Percentiles rank a stretch among this genome's conserved stretches.
These are phyloP conservation scores for Nakazawaea sp. DNA, from an alignment of 805 yeast genomes.

Conservation along the genomic window DNA sequence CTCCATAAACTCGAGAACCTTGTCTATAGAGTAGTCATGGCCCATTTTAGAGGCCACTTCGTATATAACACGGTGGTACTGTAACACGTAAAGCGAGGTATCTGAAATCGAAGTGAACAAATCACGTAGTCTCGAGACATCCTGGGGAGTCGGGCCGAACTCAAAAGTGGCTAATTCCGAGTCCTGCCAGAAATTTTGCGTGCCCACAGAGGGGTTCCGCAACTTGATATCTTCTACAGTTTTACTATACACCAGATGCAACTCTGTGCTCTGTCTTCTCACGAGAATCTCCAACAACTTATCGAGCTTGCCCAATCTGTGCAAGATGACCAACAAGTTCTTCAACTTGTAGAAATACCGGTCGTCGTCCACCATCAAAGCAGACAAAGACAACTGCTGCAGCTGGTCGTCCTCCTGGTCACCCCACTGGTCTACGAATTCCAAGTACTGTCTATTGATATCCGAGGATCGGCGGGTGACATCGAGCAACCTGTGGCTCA, in stretches of 20 bases:
- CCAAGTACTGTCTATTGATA: conserved; percentile 26
- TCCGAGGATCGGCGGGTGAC: conserved; percentile 39
- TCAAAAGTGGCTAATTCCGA: conserved; percentile 11
- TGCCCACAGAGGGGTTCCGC: conserved; percentile 34
- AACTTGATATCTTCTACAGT: conserved; percentile 59
- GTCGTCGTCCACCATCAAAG: conserved; percentile 14
- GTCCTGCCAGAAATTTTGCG: conserved; percentile 6
- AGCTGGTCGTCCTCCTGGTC: conserved; percentile 12
- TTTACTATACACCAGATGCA: conserved; percentile 54
- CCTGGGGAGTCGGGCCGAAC: conserved; percentile 10
- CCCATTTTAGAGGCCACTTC: conserved; percentile 38
- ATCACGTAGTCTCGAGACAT: conserved; percentile 47
- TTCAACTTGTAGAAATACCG: conserved; percentile 16
- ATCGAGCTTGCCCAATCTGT: conserved; percentile 52
- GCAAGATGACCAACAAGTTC: conserved; percentile 15
- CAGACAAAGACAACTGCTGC: conserved; percentile 24
- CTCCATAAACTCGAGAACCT: conserved; percentile 39
- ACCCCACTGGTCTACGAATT: conserved; percentile 25
- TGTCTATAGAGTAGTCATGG: conserved; percentile 17
- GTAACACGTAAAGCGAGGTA: conserved; percentile 55
- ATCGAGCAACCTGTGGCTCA: conserved; percentile 24
- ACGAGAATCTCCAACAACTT: conserved; percentile 47
- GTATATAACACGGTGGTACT: conserved; percentile 59
- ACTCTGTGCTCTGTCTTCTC: conserved; percentile 52
- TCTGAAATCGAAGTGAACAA: conserved; percentile 66